phyloP scores from a whole-genome alignment of 1,139 yeast species.

The Hanseniaspora uvarum region DNA sequence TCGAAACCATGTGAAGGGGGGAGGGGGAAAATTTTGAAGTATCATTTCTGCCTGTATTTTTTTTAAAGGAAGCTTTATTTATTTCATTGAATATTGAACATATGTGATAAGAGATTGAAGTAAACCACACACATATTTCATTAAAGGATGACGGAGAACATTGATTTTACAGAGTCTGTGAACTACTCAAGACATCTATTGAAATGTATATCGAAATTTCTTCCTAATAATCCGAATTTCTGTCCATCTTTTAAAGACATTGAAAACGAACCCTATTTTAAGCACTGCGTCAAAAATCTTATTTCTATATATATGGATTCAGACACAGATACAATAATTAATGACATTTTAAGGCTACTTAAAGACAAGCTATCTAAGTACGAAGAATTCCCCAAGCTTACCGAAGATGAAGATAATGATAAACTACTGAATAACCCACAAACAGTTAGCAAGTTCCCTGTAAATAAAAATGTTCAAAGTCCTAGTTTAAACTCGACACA shows the following conservation, averaged over 20 bases:
- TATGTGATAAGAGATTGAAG: background rate
- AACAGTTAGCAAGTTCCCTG: background rate
- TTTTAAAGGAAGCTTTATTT: too few relatives aligned
- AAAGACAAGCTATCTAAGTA: conserved; percentile 12
- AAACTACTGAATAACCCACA: background rate
- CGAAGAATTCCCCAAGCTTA: conserved; percentile 14
- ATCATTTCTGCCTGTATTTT: too few relatives aligned
- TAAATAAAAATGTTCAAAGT: background rate
- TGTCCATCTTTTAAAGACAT: conserved; percentile 15
- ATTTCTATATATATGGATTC: conserved; percentile 1
- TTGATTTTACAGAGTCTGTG: background rate
- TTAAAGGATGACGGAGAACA: background rate
- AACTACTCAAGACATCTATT: conserved; percentile 16
- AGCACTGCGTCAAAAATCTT: conserved; percentile 12
- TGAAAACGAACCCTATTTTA: conserved; percentile 17
- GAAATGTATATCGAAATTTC: conserved; percentile 15
- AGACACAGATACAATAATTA: conserved; percentile 2
- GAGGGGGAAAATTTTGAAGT: too few relatives aligned
- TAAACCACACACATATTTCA: background rate
- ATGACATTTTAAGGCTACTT: conserved; percentile 6
- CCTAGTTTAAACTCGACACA: background rate
- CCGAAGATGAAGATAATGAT: background rate
- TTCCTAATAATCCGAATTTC: conserved; percentile 18
- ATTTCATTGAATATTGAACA: too few relatives aligned
- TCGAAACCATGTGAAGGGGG: too few relatives aligned